Evolutionary conservation across 306 rosid genomes (phyloP), one percentile per base, ranked within the genome.

Genomic region (Geum urbanum): DNA sequence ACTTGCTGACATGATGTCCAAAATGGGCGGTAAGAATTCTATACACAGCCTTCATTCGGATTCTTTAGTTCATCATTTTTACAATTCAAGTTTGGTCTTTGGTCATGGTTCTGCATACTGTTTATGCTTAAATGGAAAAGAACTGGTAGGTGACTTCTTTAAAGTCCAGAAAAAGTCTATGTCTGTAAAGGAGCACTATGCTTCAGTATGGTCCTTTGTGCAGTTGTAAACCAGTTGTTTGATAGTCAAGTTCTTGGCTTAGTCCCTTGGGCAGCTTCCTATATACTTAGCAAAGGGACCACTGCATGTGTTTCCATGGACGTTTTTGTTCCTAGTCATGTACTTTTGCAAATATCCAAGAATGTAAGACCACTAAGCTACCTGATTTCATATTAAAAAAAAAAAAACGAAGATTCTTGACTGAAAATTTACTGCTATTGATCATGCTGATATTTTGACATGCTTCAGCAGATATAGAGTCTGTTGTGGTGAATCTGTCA

Each of bases 391-490:
- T 32, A 32, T 2, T n/a, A n/a, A n/a, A n/a, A 32, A 32, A 32
- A 32, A 32, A 32, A 32, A 32, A 32, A 24, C 27, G 27, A 32
- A 32, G 37, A 32, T 32, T 32, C 37, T 3, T 32, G 37, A 32
- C 37, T 32, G 37, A 32, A 32, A 32, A 1, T 2, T 32, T 32
- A 2, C 37, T 32, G 37, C 37, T 32, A 24, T 22, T 45, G 13
- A 18, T 35, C 6, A 65, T 48, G 11, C 24, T 32, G 9, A 64
- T 8, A 52, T 59, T 20, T 11, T 39, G 45, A 10, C 40, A 22
- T 56, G 27, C 55, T 74, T 79, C 81, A 4, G 85, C 77, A 69
- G 91, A 89, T 77, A 85, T 84, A 74, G 94, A 91, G 60, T 91
- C 94, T 0, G 77, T 91, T 69, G 83, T 81, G 76, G 87, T 91